Evolutionary conservation across 257 asterid species (phyloP), one percentile per base, ranked within the genome.

Genomic region (Przewalskia tangutica): DNA sequence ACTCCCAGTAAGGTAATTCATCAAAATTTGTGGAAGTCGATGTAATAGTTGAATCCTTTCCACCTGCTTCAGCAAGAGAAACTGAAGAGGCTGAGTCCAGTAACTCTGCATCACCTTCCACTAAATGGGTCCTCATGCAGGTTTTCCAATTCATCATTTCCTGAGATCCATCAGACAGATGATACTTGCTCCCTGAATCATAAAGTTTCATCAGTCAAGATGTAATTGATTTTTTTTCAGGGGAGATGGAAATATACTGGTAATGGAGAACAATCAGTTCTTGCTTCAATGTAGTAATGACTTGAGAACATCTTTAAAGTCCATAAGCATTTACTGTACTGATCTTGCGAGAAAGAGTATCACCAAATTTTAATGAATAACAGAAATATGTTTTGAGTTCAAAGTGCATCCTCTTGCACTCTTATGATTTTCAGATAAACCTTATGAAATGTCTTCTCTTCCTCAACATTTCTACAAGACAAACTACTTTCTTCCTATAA

Each of bases 71-170:
- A 32, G 88, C 89, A 54, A 87, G 83, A 51, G 94, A 91, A 14
- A 83, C 59, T 44, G 98, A 92, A 62, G 97, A 92, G 82, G 97
- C 98, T 3, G 97, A 90, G 82, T 94, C 98, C 80, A 92, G 90
- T 77, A 91, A 85, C 75, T 92, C 97, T 12, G 66, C 48, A 80
- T 93, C 98, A 77, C 80, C 87, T 80, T 90, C 98, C 20, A 83
- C 79, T 6, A 48, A 55, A 58, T 58, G 88, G 56, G 81, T 81
- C 84, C 85, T 87, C 82, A 85, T 83, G 56, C 87, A 83, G 44
- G 88, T 89, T 85, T 90, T 89, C 92, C 89, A 85, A 64, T 77
- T 87, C 59, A 79, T 83, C 77, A 87, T 89, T 83, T 89, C 94
- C 70, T 83, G 77, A n/a, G 92, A 86, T 68, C 87, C 92, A 48